Evolutionary conservation across 352 stramenopile species (phyloP), one percentile per base, ranked within the genome.

Genomic region (Elongisporangium prolatum): DNA sequence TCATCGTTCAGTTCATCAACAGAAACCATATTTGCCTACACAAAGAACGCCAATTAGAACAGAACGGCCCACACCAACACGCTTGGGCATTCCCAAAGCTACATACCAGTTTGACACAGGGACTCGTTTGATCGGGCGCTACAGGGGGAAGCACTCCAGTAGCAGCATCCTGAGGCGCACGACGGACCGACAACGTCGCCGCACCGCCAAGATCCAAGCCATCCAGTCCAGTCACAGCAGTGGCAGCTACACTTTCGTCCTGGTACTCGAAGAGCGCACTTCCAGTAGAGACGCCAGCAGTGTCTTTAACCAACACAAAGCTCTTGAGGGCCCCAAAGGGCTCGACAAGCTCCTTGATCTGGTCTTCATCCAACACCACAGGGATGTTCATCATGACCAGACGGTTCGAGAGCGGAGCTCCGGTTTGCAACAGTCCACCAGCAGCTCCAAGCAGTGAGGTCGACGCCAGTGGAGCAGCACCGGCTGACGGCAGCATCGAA

Each of bases 301-400:
- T 50, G 55, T 92, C 84, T 53, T 77, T 86, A 1, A 93, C 63
- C 18, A 95, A 50, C 24, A 71, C 66, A 28, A 95, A 91, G 24
- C 65, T 82, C 56, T 77, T 85, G 10, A 95, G 67, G 25, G 65
- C 65, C 16, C 86, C 86, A 65, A 95, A 94, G n/a, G 86, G 86
- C 52, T 92, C 69, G 1, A 94, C 84, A 16, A 95, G 69, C 59
- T 95, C 84, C 65, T 86, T 86, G 24, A 93, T 83, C 73, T 94
- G 84, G 6, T 88, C 72, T 48, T 92, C 86, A 6, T 63, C 64
- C 25, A 95, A 58, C 38, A 92, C 84, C 13, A 86, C 67, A 0
- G 86, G 86, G 54, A 95, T 90, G 56, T 95, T 95, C 11, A 72
- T 78, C 84, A 95, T 92, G 28, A 94, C 59, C 25, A 95, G 62